These are phyloP conservation scores for Boletus rufocinnamomeus DNA, from an alignment of 768 basidiomycete species.

Conservation along the genomic window DNA sequence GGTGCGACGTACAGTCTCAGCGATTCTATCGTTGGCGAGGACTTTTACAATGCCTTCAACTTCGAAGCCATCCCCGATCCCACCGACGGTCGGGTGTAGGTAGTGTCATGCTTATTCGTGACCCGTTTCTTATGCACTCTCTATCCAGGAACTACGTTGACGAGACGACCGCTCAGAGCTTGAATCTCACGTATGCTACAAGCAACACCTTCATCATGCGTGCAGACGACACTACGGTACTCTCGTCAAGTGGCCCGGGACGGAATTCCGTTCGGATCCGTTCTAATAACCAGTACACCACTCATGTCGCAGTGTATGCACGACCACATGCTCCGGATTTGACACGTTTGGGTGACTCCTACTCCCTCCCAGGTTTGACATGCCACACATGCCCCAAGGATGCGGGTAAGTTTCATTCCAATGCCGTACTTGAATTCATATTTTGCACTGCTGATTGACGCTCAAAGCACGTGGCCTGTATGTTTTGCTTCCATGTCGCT, in stretches of 20 bases:
- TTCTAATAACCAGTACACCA: slow-evolving; percentile 33
- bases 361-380: slow-evolving; percentile 30
- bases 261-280: slow-evolving; percentile 41
- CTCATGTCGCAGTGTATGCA: slow-evolving; percentile 38
- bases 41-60: slow-evolving; percentile 35
- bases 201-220: slow-evolving; percentile 37
- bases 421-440: neutral
- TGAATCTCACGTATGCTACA: slow-evolving; percentile 32
- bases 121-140: neutral
- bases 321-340: neutral
- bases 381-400: slow-evolving; percentile 40
- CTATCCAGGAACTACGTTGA: slow-evolving; percentile 37
- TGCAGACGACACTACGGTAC: slow-evolving; percentile 37
- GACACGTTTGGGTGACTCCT: neutral
- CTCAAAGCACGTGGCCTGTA: slow-evolving; percentile 40
- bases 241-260: slow-evolving; percentile 32
- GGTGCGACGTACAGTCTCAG: slow-evolving; percentile 30
- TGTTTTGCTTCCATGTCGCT: slow-evolving; percentile 5
- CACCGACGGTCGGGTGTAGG: slow-evolving; percentile 40
- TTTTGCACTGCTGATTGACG: neutral
- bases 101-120: neutral
- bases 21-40: slow-evolving; percentile 32
- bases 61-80: slow-evolving; percentile 40
- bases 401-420: slow-evolving; percentile 30
- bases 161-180: slow-evolving; percentile 27